phyloP scores from a whole-genome alignment of 1,284 basidiomycete genomes.

The Puccinia brachypodii region DNA sequence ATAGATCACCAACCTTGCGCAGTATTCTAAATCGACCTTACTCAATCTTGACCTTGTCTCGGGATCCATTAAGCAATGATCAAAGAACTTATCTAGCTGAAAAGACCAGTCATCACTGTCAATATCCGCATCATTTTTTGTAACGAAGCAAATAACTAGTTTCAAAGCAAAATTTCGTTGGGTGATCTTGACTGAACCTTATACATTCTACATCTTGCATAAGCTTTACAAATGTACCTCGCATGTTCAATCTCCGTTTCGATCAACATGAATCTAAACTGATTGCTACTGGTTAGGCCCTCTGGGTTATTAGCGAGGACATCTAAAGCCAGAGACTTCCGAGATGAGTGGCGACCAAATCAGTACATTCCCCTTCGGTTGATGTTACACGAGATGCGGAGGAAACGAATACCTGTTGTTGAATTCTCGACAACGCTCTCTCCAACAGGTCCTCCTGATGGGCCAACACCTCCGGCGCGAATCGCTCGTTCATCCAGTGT shows the following conservation, averaged over 20 bases:
- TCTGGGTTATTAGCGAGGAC: constrained; percentile 20
- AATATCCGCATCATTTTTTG: not conserved
- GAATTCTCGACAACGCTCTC: constrained; percentile 8
- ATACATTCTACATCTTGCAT: constrained; percentile 42
- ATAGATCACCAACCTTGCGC: constrained; percentile 24
- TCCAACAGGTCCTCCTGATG: constrained; percentile 43
- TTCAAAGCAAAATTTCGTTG: not conserved
- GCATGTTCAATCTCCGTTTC: constrained; percentile 44
- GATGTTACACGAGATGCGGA: not conserved
- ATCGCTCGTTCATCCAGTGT: constrained; percentile 44
- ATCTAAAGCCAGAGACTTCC: constrained; percentile 36
- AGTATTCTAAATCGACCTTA: constrained; percentile 44
- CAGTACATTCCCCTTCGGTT: not conserved
- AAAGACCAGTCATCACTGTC: not conserved
- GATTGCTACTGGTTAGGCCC: constrained; percentile 32
- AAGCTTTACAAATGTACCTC: constrained; percentile 44
- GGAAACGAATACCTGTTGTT: constrained; percentile 24
- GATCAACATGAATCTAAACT: constrained; percentile 44
- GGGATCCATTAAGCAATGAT: constrained; percentile 42
- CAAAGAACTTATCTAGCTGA: constrained; percentile 47
- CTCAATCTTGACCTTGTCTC: constrained; percentile 40
- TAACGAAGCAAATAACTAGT: not conserved
- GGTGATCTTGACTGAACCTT: constrained; percentile 24
- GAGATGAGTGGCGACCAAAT: not conserved
- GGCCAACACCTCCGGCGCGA: constrained; percentile 40